Base-by-base conservation (phyloP, 1,284 basidiomycete genomes). In the Irpex sp. region DNA sequence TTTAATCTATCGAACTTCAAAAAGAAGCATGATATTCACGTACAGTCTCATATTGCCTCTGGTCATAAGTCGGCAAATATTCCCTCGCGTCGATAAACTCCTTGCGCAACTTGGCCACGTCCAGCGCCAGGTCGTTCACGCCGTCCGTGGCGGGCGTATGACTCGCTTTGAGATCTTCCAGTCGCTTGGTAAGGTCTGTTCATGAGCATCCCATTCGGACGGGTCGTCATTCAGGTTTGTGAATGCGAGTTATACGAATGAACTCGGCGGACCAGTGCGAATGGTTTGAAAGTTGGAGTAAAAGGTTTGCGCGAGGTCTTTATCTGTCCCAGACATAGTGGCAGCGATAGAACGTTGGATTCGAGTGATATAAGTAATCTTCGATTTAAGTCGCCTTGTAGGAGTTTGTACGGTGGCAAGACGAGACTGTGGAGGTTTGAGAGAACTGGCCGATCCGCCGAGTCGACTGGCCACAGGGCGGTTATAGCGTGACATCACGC, bases 11-110 rank as follows among this genome's bases (percentile, higher is more conserved):
- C 9, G 19, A 51, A n/a, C n/a, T n/a, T n/a, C n/a, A n/a, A n/a
- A n/a, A n/a, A n/a, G n/a, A n/a, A n/a, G n/a, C n/a, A n/a, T n/a
- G n/a, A n/a, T n/a, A n/a, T 26, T 31, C 26, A 79, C 87, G 64
- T 68, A 92, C 92, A 67, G 78, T 73, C 69, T 91, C 88, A 69
- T 82, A 90, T 68, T 85, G 85, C 64, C 87, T 80, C 70, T 90
- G 90, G 73, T 92, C 91, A 71, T 91, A 93, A 49, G 82, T 77
- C 4, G 92, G 89, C 48, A 94, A 75, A 62, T 80, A 84, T 2
- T 81, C 78, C 5, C 83, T 84, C 5, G 86, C 88, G 69, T 86
- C 87, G 1, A 81, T 78, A 17, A 92, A 78, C 19, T 77, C 78
- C 68, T 87, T 90, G 48, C 83, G 79, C 57, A 91, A 73, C 64